Base-by-base conservation (phyloP, 2,329 filamentous ascomycete genomes). In the Epichloe amarillans region DNA sequence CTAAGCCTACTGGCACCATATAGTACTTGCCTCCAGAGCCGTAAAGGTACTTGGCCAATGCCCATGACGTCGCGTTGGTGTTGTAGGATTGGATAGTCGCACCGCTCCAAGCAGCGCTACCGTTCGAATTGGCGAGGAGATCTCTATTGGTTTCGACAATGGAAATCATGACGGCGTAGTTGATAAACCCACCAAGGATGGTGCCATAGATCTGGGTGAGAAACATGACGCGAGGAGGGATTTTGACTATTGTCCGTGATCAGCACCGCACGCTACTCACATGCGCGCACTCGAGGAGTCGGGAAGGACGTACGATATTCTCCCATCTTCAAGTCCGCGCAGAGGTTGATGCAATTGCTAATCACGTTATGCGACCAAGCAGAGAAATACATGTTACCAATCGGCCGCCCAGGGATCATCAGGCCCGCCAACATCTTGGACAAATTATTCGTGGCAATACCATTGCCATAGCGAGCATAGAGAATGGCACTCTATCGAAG, bases 331-430 rank as follows among this genome's bases (percentile, higher is more conserved):
- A 80, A 59, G 54, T 79, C 75, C 45, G 69, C 73, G 38, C 67
- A 73, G 6, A 80, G 63, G 50, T 65, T 72, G 43, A 80, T 71
- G 0, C 69, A 64, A 47, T 75, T 75, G 2, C 51, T 12, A 46
- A 80, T 78, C 46, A 79, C 73, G 38, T 73, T 76, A 61, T 80
- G 77, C 1, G 75, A 79, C 75, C 75, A 80, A 11, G 72, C 71
- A 7, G 76, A 72, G 58, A 79, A 79, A 60, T 78, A 79, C 72
- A 79, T 75, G 60, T 79, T 79, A 2, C 73, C 75, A 4, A 79
- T 56, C 0, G 75, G 75, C 1, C 71, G 69, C 2, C 68, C 72
- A 2, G 75, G 75, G 2, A 77, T 55, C 52, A 75, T 62, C 3
- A 77, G 63, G 47, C 76, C 76, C 0, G 70, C 76, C 46, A 79